Evolutionary conservation across 2,329 filamentous ascomycete species (phyloP).

Genomic region (Fusarium humuli): DNA sequence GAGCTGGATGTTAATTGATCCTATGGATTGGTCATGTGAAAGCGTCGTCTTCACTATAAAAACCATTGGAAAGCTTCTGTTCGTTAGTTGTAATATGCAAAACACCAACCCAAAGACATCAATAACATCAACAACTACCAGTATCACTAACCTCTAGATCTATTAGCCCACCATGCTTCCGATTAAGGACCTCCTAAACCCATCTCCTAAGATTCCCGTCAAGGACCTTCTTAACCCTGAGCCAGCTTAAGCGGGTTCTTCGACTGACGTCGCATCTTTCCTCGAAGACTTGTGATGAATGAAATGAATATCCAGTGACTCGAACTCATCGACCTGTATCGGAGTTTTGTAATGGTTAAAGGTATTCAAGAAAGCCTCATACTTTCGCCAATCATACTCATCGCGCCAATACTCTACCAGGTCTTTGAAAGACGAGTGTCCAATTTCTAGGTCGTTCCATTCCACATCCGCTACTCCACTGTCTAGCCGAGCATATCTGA

Average conservation of each 20-base stretch:
- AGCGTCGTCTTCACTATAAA: too few species aligned
- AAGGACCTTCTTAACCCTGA: too few species aligned
- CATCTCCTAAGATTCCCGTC: too few species aligned
- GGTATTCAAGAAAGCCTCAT: background rate
- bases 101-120: too few species aligned
- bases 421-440: background rate
- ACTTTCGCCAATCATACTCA: background rate
- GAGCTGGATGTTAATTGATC: too few species aligned
- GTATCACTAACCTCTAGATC: too few species aligned
- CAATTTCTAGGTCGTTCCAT: background rate
- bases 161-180: too few species aligned
- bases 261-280: background rate
- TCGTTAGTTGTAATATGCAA: fast-evolving
- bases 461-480: background rate
- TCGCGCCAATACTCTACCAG: background rate
- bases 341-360: background rate
- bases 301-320: background rate
- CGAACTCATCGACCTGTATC: background rate
- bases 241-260: too few species aligned
- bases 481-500: background rate
- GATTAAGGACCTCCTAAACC: too few species aligned
- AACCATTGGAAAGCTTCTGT: fast-evolving
- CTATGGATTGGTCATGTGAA: too few species aligned
- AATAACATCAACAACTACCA: too few species aligned
- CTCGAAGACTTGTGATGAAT: background rate